Evolutionary conservation across 805 yeast species (phyloP), one percentile per base, ranked within the genome.

Genomic region (Zygoascus ofunaensis): DNA sequence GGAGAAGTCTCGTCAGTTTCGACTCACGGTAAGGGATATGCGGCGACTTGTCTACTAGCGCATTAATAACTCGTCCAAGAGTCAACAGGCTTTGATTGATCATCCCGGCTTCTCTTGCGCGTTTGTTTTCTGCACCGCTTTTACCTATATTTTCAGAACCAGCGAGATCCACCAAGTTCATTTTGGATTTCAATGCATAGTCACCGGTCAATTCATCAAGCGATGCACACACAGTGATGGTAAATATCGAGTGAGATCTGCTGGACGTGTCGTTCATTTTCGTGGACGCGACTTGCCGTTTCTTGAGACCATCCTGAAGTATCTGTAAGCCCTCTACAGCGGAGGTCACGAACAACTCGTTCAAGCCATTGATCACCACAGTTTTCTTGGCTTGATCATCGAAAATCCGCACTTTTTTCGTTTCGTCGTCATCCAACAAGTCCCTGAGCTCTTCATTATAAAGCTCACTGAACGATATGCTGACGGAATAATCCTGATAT

Each of bases 81-180:
- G 96, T 81, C 32, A 90, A 65, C 42, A 90, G 68, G 61, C 94
- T 82, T 61, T 87, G 95, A 62, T 90, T 90, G 41, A 89, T 89
- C 17, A 86, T 77, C 0, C 96, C 97, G 0, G 97, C 95, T 58
- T 90, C 98, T 52, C 87, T 79, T 0, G 95, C 96, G 37, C 95
- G 71, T 58, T 78, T 82, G 52, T 83, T 79, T 20, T 77, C 71
- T 0, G 97, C 95, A 2, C 98, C 98, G 0, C 95, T 84, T 55
- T 87, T 70, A 50, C 70, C 75, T 43, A 90, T 81, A 59, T 89
- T 89, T 60, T 90, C 98, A 4, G 95, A 84, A 0, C 98, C 97
- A 0, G 97, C 98, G 51, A 90, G 70, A 65, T 90, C 97, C 4
- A 90, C 97, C 19, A 87, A 66, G 57, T 87, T 86, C 59, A 86